These are phyloP conservation scores for Pisolithus tinctorius DNA, from an alignment of 768 basidiomycete species.

Conservation along the genomic window DNA sequence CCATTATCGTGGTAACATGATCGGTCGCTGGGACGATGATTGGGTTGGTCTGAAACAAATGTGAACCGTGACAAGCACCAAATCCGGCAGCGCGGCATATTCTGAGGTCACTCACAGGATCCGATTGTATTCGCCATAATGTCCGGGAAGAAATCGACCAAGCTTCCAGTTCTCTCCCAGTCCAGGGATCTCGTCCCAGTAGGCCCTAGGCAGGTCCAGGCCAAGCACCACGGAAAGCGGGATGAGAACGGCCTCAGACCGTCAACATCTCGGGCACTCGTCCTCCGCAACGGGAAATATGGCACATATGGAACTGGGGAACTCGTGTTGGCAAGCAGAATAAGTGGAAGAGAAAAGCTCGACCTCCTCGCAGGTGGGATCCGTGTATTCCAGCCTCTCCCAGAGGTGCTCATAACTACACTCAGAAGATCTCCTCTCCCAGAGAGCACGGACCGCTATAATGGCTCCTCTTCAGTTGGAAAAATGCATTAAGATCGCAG, in stretches of 20 bases:
- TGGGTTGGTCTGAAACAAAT: too few species aligned
- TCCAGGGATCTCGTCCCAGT: constrained; percentile 44
- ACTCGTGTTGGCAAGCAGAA: constrained; percentile 47
- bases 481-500: constrained; percentile 57
- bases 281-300: constrained; percentile 70
- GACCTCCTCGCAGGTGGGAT: constrained; percentile 67
- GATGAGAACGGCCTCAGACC: constrained; percentile 48
- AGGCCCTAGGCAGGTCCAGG: constrained; percentile 48
- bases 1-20: too few species aligned
- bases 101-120: background rate
- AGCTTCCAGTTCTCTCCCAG: constrained; percentile 5
- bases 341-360: constrained; percentile 74
- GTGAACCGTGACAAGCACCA: too few species aligned
- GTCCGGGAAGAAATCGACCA: constrained; percentile 28
- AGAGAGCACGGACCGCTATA: constrained; percentile 51
- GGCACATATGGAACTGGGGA: constrained; percentile 69
- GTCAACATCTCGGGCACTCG: constrained; percentile 64
- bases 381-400: background rate
- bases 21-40: too few species aligned
- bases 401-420: background rate
- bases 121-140: constrained; percentile 4
- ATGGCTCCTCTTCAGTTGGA: constrained; percentile 60
- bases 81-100: too few species aligned
- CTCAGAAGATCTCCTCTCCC: constrained; percentile 57
- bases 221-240: constrained; percentile 30